Percentiles rank a stretch among this genome's conserved stretches.
phyloP scores from a whole-genome alignment of 2,329 filamentous ascomycete species.

The Aspergillus piperis region DNA sequence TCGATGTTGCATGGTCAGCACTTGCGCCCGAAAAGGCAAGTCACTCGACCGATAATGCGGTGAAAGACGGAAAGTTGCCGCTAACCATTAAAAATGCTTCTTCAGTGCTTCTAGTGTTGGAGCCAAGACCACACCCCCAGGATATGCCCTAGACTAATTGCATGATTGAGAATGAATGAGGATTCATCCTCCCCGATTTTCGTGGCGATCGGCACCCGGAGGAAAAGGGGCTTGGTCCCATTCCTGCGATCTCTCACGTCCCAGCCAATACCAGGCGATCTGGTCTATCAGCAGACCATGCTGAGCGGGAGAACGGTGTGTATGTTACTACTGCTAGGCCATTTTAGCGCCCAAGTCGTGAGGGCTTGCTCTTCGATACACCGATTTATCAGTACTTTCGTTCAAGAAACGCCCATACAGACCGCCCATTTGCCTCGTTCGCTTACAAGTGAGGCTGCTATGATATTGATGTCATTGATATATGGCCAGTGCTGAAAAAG shows the following conservation, averaged over 20 bases:
- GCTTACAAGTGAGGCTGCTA: conserved; percentile 1
- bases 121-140: conserved; percentile 25
- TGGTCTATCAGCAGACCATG: neutral
- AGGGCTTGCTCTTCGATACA: neutral
- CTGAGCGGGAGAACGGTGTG: neutral
- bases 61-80: conserved; percentile 16
- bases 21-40: neutral
- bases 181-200: conserved; percentile 1
- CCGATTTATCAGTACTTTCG: neutral
- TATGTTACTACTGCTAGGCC: neutral
- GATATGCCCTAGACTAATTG: conserved; percentile 1
- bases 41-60: conserved; percentile 16
- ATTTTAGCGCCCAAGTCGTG: neutral
- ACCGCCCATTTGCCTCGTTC: conserved; percentile 6
- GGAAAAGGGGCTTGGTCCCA: neutral
- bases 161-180: conserved; percentile 4
- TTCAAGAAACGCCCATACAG: neutral
- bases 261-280: neutral
- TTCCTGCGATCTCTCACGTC: neutral
- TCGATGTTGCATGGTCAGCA: neutral
- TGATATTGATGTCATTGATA: conserved; percentile 7
- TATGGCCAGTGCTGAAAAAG: conserved; percentile 8
- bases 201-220: conserved; percentile 9
- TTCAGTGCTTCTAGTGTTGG: conserved; percentile 35
- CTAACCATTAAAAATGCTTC: conserved; percentile 29